Percentiles rank a stretch among this genome's conserved stretches.
Conservation (phyloP, 2,329 filamentous ascomycete genomes). For the Huntiella moniliformis region DNA sequence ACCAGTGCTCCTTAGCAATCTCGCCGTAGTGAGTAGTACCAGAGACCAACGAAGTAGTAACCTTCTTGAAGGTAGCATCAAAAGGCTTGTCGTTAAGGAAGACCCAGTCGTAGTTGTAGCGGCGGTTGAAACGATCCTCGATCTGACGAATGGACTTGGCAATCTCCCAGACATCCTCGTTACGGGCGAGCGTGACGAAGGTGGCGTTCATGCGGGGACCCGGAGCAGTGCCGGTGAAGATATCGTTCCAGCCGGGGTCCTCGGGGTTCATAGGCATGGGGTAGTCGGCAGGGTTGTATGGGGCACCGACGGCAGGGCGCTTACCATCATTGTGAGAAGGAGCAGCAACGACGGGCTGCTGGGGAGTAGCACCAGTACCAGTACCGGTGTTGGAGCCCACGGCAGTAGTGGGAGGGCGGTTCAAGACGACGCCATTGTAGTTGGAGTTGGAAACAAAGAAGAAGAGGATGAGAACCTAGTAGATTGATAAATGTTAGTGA, state of each 20-base stretch:
- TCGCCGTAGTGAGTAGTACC: constrained; percentile 80
- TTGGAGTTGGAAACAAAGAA: constrained; percentile 57
- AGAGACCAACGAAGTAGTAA: constrained; percentile 77
- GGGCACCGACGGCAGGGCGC: constrained; percentile 15
- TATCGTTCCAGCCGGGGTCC: constrained; percentile 32
- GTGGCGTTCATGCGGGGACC: constrained; percentile 85
- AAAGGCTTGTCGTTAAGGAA: constrained; percentile 96
- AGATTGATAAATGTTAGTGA: not conserved
- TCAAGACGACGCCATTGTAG: constrained; percentile 21
- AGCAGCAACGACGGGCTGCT: constrained; percentile 10
- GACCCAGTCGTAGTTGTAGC: constrained; percentile 97
- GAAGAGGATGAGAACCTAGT: constrained; percentile 48
- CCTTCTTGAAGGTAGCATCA: constrained; percentile 78
- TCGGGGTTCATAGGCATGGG: constrained; percentile 34
- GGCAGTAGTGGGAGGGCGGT: constrained; percentile 10
- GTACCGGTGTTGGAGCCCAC: constrained; percentile 13
- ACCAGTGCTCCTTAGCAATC: constrained; percentile 89
- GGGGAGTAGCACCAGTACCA: constrained; percentile 13
- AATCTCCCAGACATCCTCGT: constrained; percentile 91
- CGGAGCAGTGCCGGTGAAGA: constrained; percentile 31
- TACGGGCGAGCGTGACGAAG: constrained; percentile 88
- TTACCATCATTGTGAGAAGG: constrained; percentile 12
- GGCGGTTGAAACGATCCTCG: constrained; percentile 93
- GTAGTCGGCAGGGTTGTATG: constrained; percentile 23
- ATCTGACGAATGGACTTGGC: constrained; percentile 87